Conservation (phyloP, 768 basidiomycete species). For the Udeniomyces megalosporus region DNA sequence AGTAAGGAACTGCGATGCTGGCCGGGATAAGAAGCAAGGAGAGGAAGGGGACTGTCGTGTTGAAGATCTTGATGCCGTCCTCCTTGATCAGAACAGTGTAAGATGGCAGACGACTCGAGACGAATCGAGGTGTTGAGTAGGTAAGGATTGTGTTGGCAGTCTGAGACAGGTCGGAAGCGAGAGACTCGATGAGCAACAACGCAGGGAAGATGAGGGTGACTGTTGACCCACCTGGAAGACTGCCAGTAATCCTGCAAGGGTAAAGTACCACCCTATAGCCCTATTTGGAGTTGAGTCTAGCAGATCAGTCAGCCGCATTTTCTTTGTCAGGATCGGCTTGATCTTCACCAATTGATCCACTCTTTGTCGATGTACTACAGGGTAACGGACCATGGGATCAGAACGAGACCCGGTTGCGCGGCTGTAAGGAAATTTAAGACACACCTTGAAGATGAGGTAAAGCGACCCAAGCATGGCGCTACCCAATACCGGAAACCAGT, state of each 20-base stretch:
- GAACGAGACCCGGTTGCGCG: neutral
- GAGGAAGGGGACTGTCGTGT: constrained; percentile 34
- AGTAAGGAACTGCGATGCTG: constrained; percentile 45
- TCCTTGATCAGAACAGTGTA: constrained; percentile 2
- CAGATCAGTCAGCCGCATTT: too few relatives aligned
- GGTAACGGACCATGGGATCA: constrained; percentile 37
- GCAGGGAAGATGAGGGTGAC: neutral
- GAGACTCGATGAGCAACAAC: neutral
- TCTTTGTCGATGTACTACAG: constrained; percentile 4
- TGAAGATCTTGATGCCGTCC: constrained; percentile 20
- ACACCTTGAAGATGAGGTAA: constrained; percentile 22
- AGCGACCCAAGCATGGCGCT: constrained; percentile 18
- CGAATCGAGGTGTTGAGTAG: neutral
- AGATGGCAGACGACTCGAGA: neutral
- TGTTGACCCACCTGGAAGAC: constrained; percentile 6
- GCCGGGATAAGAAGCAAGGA: constrained; percentile 30
- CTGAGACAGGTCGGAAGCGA: neutral
- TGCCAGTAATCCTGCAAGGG: constrained; percentile 15
- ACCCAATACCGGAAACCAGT: constrained; percentile 27
- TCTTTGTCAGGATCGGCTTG: too few relatives aligned
- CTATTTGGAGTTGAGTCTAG: too few relatives aligned
- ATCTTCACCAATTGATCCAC: constrained; percentile 13
- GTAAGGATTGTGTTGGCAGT: neutral
- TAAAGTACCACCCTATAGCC: constrained; percentile 16
- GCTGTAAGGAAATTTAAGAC: constrained; percentile 12